Evolutionary conservation across 2,329 filamentous ascomycete species (phyloP).

Genomic region (Exophiala phaeomuriformis): DNA sequence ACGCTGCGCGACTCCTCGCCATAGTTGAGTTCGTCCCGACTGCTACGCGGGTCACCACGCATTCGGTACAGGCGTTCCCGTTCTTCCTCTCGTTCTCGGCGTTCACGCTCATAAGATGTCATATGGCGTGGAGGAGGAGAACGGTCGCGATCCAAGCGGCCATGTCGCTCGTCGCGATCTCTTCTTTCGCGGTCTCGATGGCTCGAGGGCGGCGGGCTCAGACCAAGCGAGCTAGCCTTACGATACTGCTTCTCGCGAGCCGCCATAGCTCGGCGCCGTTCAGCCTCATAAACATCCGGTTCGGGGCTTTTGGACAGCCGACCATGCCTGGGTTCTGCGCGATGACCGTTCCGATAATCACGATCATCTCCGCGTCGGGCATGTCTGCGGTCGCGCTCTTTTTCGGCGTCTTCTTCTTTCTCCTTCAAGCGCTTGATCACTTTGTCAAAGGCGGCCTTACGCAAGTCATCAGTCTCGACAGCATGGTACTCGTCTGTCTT

Average conservation of each 20-base stretch:
- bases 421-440: conserved; percentile 84
- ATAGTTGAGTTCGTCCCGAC: conserved; percentile 84
- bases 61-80: conserved; percentile 77
- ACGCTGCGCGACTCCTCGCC: conserved; percentile 59
- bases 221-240: conserved; percentile 60
- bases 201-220: conserved; percentile 44
- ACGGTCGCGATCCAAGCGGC: conserved; percentile 34
- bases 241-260: conserved; percentile 91
- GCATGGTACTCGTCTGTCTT: conserved; percentile 78
- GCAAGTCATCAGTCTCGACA: conserved; percentile 72
- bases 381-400: conserved; percentile 47
- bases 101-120: conserved; percentile 66
- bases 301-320: conserved; percentile 83
- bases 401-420: conserved; percentile 74
- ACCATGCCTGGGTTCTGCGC: conserved; percentile 30
- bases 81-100: conserved; percentile 81
- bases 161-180: conserved; percentile 32
- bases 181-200: conserved; percentile 36
- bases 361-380: conserved; percentile 55
- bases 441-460: conserved; percentile 82
- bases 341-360: conserved; percentile 46
- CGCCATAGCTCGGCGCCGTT: conserved; percentile 85
- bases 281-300: conserved; percentile 87
- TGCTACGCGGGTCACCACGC: conserved; percentile 71
- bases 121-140: conserved; percentile 30